Percentiles rank a stretch among this genome's conserved stretches.
Evolutionary conservation across 2,329 filamentous ascomycete species (phyloP).

Genomic region (Exophiala aquamarina): DNA sequence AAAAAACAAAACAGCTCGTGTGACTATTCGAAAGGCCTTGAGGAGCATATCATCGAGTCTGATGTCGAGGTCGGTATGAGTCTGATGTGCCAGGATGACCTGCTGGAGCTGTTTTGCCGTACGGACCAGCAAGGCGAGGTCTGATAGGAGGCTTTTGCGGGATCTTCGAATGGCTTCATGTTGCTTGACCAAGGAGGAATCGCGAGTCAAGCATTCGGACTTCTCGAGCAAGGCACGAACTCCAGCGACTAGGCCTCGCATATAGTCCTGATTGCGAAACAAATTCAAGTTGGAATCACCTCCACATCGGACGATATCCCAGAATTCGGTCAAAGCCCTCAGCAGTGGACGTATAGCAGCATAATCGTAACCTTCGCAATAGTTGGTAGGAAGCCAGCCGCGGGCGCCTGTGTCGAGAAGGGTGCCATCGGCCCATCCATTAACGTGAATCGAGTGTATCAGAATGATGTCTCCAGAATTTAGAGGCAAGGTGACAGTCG

Average conservation of each 20-base stretch:
- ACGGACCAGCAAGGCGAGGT: conserved; percentile 86
- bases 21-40: conserved; percentile 93
- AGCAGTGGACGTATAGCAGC: conserved; percentile 81
- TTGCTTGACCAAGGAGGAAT: conserved; percentile 71
- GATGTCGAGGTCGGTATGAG: conserved; percentile 61
- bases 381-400: conserved; percentile 97
- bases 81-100: conserved; percentile 52
- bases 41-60: conserved; percentile 90
- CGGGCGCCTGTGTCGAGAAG: conserved; percentile 79
- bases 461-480: conserved; percentile 89
- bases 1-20: conserved; percentile 82
- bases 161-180: conserved; percentile 75
- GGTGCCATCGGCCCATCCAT: conserved; percentile 97
- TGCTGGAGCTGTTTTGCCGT: conserved; percentile 83
- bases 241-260: conserved; percentile 89
- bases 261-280: conserved; percentile 89
- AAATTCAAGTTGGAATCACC: conserved; percentile 72
- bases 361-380: conserved; percentile 92
- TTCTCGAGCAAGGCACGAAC: conserved; percentile 87
- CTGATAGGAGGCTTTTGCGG: conserved; percentile 83
- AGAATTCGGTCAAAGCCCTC: conserved; percentile 84
- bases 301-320: conserved; percentile 82
- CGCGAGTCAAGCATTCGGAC: conserved; percentile 81
- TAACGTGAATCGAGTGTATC: conserved; percentile 94
- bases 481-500: conserved; percentile 83